Conservation (phyloP, 331 rosid genomes). For the Pyrus hybrid region DNA sequence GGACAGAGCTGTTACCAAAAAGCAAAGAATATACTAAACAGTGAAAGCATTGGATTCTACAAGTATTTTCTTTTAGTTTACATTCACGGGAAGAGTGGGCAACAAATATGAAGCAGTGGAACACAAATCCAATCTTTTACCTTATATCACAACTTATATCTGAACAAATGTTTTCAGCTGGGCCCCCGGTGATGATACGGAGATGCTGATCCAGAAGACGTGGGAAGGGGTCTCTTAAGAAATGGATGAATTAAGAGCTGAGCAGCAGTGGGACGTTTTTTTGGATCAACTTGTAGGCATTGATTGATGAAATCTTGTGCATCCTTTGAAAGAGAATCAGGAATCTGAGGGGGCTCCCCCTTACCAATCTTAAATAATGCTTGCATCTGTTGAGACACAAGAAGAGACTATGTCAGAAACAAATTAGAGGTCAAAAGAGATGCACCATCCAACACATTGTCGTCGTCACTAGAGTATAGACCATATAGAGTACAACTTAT, state of each 20-base stretch:
- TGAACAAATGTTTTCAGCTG: slow-evolving; percentile 22
- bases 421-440: slow-evolving; percentile 1
- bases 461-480: background rate
- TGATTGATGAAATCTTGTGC: slow-evolving; percentile 56
- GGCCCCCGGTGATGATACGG: slow-evolving; percentile 35
- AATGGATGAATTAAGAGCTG: slow-evolving; percentile 68
- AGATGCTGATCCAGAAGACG: slow-evolving; percentile 55
- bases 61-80: background rate
- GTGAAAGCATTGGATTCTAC: background rate
- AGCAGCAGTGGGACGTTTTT: slow-evolving; percentile 60
- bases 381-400: slow-evolving; percentile 48
- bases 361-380: slow-evolving; percentile 72
- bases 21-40: slow-evolving; percentile 8
- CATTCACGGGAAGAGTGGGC: background rate
- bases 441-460: background rate
- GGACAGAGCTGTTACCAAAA: slow-evolving; percentile 4
- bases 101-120: background rate
- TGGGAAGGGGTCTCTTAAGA: slow-evolving; percentile 49
- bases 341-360: slow-evolving; percentile 61
- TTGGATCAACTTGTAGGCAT: slow-evolving; percentile 68
- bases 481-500: background rate
- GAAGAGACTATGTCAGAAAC: slow-evolving; percentile 14
- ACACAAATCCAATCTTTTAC: slow-evolving; percentile 22
- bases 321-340: slow-evolving; percentile 64
- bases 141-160: slow-evolving; percentile 13